Evolutionary conservation across 371 early-diverging fungal genomes (phyloP), one percentile per base, ranked within the genome.

Genomic region (Rhizopus delemar): DNA sequence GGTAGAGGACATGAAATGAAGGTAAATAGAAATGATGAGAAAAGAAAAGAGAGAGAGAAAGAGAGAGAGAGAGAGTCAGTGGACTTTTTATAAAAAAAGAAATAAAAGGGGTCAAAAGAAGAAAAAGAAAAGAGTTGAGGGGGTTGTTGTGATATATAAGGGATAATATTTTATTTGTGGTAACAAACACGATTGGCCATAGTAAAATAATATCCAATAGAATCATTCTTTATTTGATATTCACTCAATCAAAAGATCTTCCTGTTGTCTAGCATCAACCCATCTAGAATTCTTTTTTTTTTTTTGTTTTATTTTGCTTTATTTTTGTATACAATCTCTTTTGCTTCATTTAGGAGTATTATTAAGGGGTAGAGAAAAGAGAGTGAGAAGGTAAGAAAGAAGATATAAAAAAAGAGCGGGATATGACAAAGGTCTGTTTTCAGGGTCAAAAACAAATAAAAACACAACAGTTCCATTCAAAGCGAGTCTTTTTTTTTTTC

Each of bases 91-190:
- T 9, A 39, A 39, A 39, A 39, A 39, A 9, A 39, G 12, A 39
- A 39, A 39, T 39, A 43, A 22, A 7, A 8, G 53, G 53, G 53
- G 54, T n/a, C 29, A 22, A 54, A 29, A 31, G 33, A 31, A 13
- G 33, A 51, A 29, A 48, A 29, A 8, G 8, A 48, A 48, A 29
- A 12, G 28, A 48, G 29, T 38, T 38, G 13, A 38, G 39, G 39
- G 39, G 39, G 22, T 22, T 22, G 22, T 22, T 22, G 22, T 38
- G 13, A 38, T 38, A 38, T 22, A 38, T 13, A 38, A 38, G 39
- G 39, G 39, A 38, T 38, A 38, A 11, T 11, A 38, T 38, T 38
- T 38, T 38, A 38, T 38, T 38, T 38, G 39, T 38, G 39, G 8
- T 38, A 38, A 38, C 39, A 38, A 38, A 38, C 13, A 38, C 39